Evolutionary conservation across 352 stramenopile species (phyloP).

Genomic region (Pythium utonaiense): DNA sequence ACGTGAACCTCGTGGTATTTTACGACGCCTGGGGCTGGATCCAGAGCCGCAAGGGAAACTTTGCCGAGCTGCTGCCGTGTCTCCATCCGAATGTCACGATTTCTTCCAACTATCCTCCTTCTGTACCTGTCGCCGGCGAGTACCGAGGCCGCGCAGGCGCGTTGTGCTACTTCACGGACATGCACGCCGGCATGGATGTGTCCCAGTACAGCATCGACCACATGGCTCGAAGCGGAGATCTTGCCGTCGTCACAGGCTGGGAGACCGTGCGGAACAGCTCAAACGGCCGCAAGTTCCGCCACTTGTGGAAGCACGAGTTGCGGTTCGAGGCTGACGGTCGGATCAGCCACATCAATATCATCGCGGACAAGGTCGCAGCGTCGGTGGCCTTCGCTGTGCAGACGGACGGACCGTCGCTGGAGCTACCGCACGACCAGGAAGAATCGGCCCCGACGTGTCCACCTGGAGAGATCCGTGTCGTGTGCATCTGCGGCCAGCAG

Average conservation of each 20-base stretch:
- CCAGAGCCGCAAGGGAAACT: constrained; percentile 73
- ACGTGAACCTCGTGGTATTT: constrained; percentile 57
- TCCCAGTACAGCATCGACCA: constrained; percentile 66
- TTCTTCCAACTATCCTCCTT: constrained; percentile 74
- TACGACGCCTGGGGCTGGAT: constrained; percentile 77
- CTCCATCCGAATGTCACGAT: constrained; percentile 74
- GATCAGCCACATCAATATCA: constrained; percentile 83
- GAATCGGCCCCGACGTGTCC: constrained; percentile 56
- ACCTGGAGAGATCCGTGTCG: constrained; percentile 74
- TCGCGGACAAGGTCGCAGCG: constrained; percentile 77
- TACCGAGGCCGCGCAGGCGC: constrained; percentile 62
- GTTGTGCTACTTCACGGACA: constrained; percentile 66
- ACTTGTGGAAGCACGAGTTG: constrained; percentile 83
- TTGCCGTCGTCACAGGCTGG: constrained; percentile 73
- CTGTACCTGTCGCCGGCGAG: constrained; percentile 61
- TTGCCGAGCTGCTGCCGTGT: constrained; percentile 69
- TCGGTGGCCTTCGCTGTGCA: constrained; percentile 72
- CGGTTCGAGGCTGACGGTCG: constrained; percentile 75
- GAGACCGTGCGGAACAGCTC: constrained; percentile 67
- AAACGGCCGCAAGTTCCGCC: constrained; percentile 71
- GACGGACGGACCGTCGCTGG: constrained; percentile 49
- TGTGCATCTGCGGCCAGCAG: constrained; percentile 67
- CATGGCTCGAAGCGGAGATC: constrained; percentile 61
- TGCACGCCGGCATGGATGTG: constrained; percentile 70
- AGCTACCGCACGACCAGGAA: constrained; percentile 64